These are phyloP conservation scores for Rhodotorula sp. DNA, from an alignment of 1,284 basidiomycete genomes.

Conservation along the genomic window DNA sequence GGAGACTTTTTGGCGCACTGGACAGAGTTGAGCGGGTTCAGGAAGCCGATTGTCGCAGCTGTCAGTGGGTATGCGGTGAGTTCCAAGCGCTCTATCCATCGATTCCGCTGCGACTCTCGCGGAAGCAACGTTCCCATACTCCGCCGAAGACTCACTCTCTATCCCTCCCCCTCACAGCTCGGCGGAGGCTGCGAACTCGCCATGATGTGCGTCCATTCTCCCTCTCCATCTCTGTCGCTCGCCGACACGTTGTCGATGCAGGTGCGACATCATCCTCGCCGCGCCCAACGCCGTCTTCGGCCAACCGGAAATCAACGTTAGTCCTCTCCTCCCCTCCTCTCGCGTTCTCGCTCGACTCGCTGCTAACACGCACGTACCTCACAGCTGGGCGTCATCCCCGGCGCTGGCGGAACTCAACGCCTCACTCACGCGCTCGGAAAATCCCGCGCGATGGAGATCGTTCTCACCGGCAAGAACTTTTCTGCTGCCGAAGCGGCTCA, in stretches of 20 bases:
- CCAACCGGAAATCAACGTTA: slow-evolving; percentile 87
- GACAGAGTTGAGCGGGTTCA: slow-evolving; percentile 70
- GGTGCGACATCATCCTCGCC: slow-evolving; percentile 90
- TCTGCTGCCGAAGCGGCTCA: slow-evolving; percentile 76
- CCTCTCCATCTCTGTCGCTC: background rate
- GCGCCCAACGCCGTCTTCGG: slow-evolving; percentile 89
- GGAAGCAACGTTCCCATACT: background rate
- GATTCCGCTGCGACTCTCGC: background rate
- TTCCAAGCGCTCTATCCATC: slow-evolving; percentile 4
- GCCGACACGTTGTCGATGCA: slow-evolving; percentile 24
- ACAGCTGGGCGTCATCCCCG: slow-evolving; percentile 85
- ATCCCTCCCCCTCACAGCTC: slow-evolving; percentile 56
- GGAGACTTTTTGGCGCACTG: slow-evolving; percentile 87
- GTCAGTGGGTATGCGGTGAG: slow-evolving; percentile 92
- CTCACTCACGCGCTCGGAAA: slow-evolving; percentile 86
- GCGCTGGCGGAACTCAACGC: slow-evolving; percentile 64
- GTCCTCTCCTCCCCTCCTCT: background rate
- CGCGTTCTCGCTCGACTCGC: background rate
- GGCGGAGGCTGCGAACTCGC: slow-evolving; percentile 97
- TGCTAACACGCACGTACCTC: background rate
- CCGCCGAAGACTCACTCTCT: background rate
- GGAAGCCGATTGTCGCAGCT: slow-evolving; percentile 93
- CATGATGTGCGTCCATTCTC: slow-evolving; percentile 62
- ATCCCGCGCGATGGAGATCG: slow-evolving; percentile 91
- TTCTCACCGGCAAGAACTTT: slow-evolving; percentile 78